Evolutionary conservation across 163 green algal species (phyloP), one percentile per base, ranked within the genome.

Genomic region (Chloromonas sp.): DNA sequence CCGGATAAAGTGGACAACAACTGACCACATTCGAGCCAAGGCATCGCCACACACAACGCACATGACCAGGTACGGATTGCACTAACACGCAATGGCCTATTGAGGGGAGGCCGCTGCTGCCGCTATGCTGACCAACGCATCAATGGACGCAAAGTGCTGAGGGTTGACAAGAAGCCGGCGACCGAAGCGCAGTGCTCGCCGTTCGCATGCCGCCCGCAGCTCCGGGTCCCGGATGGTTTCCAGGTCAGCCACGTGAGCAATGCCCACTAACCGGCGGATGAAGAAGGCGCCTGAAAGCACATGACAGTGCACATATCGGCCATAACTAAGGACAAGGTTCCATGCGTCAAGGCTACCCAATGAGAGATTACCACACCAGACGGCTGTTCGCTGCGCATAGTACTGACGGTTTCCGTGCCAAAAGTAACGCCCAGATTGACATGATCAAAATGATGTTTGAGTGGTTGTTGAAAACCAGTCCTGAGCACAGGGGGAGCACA

Each of bases 201-300:
- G 85, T 89, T 98, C 95, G 84, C 94, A 98, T 15, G 85, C 88
- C 0, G 95, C 95, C 8, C 94, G 91, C 8, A 80, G 60, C 60
- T 96, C 91, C 0, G 83, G 60, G 79, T 98, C 91, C 1, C 81
- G 60, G 82, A 99, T 99, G 70, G 70, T 89, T 78, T 98, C 93
- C 86, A 98, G 92, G 87, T 99, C 97, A 0, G 95, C 93, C 14
- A 98, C 94, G 85, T 98, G 96, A 0, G 97, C 96, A 61, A 99
- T 97, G 83, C 96, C 95, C 60, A 99, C 91, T 59, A 99, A 91
- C 14, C 97, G 93, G 0, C 95, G 87, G 61, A 99, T 95, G 83
- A 98, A 94, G 85, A 98, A 94, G 2, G 92, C 91, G 0, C 94
- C 97, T 81, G 85, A 60, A 5, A 60, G n/a, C 13, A 81, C 58